phyloP scores from a whole-genome alignment of 2,329 filamentous ascomycete genomes.

The Aspergillus neoniger region DNA sequence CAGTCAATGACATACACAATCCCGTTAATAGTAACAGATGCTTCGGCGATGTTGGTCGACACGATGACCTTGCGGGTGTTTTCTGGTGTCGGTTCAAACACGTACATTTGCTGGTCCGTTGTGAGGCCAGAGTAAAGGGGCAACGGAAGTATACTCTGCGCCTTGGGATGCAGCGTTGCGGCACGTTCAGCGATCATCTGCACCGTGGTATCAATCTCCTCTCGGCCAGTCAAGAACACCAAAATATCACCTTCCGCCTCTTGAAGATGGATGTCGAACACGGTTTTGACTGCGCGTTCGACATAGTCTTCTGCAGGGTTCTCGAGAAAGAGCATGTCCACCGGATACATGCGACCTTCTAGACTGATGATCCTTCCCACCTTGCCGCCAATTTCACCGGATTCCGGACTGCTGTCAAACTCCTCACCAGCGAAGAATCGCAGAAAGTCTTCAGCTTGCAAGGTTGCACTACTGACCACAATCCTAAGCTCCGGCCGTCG shows the following conservation, averaged over 20 bases:
- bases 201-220: conserved; percentile 86
- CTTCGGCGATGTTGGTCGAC: conserved; percentile 94
- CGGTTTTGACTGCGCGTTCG: conserved; percentile 76
- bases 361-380: conserved; percentile 73
- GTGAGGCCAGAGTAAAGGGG: conserved; percentile 88
- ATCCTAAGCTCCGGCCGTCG: conserved; percentile 80
- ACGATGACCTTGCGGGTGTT: conserved; percentile 89
- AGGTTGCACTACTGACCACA: conserved; percentile 87
- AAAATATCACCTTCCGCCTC: conserved; percentile 85
- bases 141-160: conserved; percentile 66
- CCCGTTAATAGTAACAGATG: conserved; percentile 89
- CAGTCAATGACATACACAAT: conserved; percentile 89
- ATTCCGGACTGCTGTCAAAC: conserved; percentile 38
- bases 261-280: conserved; percentile 82
- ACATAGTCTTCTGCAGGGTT: conserved; percentile 82
- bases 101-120: conserved; percentile 90
- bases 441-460: conserved; percentile 85
- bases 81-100: conserved; percentile 81
- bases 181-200: conserved; percentile 75
- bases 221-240: conserved; percentile 86
- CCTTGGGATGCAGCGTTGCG: conserved; percentile 60
- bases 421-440: conserved; percentile 67
- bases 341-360: conserved; percentile 84
- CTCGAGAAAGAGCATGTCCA: conserved; percentile 81
- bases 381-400: conserved; percentile 41